Evolutionary conservation across 2,329 filamentous ascomycete genomes (phyloP), one percentile per base, ranked within the genome.

Genomic region (Ceratocystis cubensis): DNA sequence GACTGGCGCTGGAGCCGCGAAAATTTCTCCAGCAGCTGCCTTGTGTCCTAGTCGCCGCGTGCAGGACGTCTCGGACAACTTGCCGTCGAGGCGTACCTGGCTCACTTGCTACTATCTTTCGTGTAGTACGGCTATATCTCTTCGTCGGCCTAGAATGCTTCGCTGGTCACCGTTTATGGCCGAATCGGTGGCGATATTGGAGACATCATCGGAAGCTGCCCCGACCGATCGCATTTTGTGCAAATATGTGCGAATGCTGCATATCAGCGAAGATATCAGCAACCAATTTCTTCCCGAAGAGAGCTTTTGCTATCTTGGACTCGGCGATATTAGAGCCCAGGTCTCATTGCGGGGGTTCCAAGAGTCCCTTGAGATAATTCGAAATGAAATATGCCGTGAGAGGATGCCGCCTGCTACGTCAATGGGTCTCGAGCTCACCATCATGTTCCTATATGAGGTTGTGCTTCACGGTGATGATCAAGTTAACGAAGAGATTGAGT

Each of bases 401-500:
- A 71, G 81, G 44, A 79, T 81, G 70, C 79, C 80, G 66, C 77
- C 82, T n/a, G 80, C 83, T 0, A 77, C 91, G 59, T 76, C 78
- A 20, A 80, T 91, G 70, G 82, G 82, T 68, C 85, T 89, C 70
- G 78, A 86, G 69, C 81, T 87, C 1, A 73, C 89, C 45, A 87
- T 81, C 69, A 77, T 92, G 2, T 91, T 88, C 72, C 85, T 91
- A 77, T 87, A 92, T 73, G 89, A 92, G 74, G 83, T 89, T 65
- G 85, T 83, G 2, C 82, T 92, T 69, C 85, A 89, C 69, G 78
- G 82, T 7, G 84, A 88, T 66, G 78, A 77, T 30, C 63, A 56
- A 22, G 78, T 84, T 6, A 80, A 67, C 7, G 85, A 88, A 64
- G 59, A 66, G 45, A 8, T 65, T 13, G 56, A 59, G 33, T 17